phyloP scores from a whole-genome alignment of 2,329 filamentous ascomycete genomes.

The Cladosporium sp. region DNA sequence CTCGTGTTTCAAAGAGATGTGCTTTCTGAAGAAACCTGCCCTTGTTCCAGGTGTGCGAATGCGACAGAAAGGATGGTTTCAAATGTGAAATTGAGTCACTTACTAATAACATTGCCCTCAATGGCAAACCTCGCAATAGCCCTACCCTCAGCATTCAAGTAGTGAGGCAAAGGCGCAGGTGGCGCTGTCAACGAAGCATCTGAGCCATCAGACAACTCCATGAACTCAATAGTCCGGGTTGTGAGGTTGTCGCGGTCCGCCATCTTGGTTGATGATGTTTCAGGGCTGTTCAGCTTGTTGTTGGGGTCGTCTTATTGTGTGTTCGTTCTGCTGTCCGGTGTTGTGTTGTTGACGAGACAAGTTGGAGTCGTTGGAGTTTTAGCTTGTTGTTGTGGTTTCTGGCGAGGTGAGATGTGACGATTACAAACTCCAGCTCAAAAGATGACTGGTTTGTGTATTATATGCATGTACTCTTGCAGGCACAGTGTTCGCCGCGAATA shows the following conservation, averaged over 20 bases:
- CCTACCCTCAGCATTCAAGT: constrained; percentile 43
- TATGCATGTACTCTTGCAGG: not conserved
- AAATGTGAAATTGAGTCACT: constrained; percentile 24
- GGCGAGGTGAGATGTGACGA: not conserved
- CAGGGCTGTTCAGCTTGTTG: not conserved
- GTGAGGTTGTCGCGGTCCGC: constrained; percentile 46
- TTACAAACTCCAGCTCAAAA: not conserved
- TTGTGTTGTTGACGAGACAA: not conserved
- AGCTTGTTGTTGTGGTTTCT: not conserved
- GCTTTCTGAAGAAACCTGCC: not conserved
- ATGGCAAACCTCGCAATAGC: constrained; percentile 53
- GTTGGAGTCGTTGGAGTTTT: not conserved
- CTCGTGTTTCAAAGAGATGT: not conserved
- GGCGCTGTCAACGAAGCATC: constrained; percentile 45
- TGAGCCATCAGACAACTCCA: constrained; percentile 50
- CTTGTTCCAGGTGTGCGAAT: no score
- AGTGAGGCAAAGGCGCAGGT: constrained; percentile 45
- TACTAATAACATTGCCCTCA: constrained; percentile 55
- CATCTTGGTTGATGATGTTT: constrained; percentile 24
- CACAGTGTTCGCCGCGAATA: not conserved
- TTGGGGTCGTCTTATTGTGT: not conserved
- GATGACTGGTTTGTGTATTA: not conserved
- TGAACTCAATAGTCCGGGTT: constrained; percentile 48
- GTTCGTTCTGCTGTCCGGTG: not conserved
- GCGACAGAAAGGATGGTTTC: no score